Base-by-base conservation (phyloP, 805 yeast species). In the Yarrowia divulgata region DNA sequence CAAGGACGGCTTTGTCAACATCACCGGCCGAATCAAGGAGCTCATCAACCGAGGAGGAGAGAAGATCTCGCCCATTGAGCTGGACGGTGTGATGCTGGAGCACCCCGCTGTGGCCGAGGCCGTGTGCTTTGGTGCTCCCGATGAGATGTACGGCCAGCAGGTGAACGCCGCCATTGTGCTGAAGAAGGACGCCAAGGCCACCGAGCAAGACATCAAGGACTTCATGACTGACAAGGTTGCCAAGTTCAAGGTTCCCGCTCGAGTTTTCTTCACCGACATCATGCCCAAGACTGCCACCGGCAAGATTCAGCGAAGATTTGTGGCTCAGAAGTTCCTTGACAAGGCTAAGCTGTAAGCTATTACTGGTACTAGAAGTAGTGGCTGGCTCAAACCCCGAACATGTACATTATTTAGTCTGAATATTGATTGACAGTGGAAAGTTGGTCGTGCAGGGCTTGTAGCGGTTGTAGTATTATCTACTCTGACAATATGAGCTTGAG, bases 271-370 rank as follows among this genome's bases (percentile, higher is more conserved):
- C 74, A 86, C 88, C 9, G 84, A 87, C 16, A 80, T 81, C 34
- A 81, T 89, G 77, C 93, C 93, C 72, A 89, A 89, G 81, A 88
- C 91, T 2, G 89, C 93, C 8, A 89, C 93, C 0, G 93, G 93
- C 34, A 89, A 89, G 81, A 86, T 89, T 69, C 92, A 89, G 79
- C 82, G 93, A 75, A 80, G 90, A 72, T 83, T 82, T 71, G 85
- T 88, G 73, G 89, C 89, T 6, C 80, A 80, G 69, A 78, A 79
- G 70, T 82, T 85, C 69, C 74, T 78, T 34, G 58, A 62, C 18
- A 58, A 72, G 50, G 52, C 62, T 37, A 72, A 71, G 70, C 49
- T 42, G 6, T 50, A 69, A 48, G 60, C 12, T 8, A n/a, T n/a
- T n/a, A 14, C 29, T n/a, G 19, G 18, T 23, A 23, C 49, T n/a